These are phyloP conservation scores for Malassezia equina DNA, from an alignment of 1,284 basidiomycete species.

Conservation along the genomic window DNA sequence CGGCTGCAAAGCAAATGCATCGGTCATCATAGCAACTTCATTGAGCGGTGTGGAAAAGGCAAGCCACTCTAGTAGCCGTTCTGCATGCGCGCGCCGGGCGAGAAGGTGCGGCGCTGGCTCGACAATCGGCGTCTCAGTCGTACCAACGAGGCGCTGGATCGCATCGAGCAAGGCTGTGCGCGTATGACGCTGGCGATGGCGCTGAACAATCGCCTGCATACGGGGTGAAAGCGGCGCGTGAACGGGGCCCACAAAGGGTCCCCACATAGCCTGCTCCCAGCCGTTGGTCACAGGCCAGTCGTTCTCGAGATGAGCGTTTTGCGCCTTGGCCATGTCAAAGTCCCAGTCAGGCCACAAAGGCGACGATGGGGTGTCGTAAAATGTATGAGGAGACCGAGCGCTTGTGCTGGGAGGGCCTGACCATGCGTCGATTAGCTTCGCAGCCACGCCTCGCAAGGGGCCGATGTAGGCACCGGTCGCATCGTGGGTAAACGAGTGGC, in stretches of 20 bases:
- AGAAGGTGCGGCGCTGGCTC: neutral
- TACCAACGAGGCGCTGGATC: neutral
- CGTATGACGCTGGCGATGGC: neutral
- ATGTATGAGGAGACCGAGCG: neutral
- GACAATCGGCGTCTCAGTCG: neutral
- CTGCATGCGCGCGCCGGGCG: constrained; percentile 13
- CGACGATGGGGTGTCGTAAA: constrained; percentile 3
- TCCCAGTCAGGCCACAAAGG: constrained; percentile 18
- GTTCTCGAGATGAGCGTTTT: neutral
- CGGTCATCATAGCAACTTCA: constrained; percentile 1
- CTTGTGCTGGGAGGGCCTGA: neutral
- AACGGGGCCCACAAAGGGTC: constrained; percentile 7
- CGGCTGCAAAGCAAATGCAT: neutral
- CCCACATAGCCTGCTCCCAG: constrained; percentile 21
- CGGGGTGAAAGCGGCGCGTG: neutral
- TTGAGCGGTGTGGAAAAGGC: constrained; percentile 16
- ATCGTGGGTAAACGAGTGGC: neutral
- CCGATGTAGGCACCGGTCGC: constrained; percentile 1
- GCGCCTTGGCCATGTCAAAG: constrained; percentile 10
- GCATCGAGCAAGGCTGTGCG: neutral
- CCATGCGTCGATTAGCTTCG: neutral
- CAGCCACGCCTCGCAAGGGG: neutral
- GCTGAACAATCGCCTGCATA: neutral
- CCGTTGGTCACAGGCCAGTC: constrained; percentile 2
- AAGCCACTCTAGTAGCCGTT: constrained; percentile 22